Percentiles rank a stretch among this genome's conserved stretches.
Conservation (phyloP, 345 rosid species). For the Sisymbrium altissimum region DNA sequence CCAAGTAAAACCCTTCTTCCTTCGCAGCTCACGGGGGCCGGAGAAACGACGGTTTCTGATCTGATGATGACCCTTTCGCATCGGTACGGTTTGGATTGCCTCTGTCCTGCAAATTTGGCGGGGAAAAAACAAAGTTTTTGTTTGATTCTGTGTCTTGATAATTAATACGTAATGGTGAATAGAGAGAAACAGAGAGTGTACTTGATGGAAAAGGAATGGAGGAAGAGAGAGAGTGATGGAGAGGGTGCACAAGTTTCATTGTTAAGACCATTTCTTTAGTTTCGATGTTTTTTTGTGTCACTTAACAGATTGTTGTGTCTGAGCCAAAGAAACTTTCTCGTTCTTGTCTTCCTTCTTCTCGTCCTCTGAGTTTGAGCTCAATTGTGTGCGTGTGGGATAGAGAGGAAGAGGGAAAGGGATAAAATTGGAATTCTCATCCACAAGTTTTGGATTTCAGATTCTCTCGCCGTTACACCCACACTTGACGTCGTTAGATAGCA, state of each 20-base stretch:
- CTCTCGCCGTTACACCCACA: neutral
- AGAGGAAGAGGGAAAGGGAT: constrained; percentile 17
- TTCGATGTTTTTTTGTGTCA: neutral
- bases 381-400: neutral
- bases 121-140: neutral
- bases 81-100: constrained; percentile 31
- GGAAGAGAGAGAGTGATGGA: constrained; percentile 25
- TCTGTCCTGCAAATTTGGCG: constrained; percentile 43
- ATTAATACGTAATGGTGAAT: neutral
- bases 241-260: constrained; percentile 28
- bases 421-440: constrained; percentile 30
- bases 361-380: neutral
- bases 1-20: constrained; percentile 66
- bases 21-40: constrained; percentile 16
- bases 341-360: neutral
- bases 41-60: constrained; percentile 22
- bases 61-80: constrained; percentile 35
- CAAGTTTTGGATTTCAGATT: constrained; percentile 17
- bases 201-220: constrained; percentile 25
- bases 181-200: constrained; percentile 3
- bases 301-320: neutral
- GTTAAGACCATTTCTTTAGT: constrained; percentile 24
- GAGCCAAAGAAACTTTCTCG: neutral
- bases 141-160: neutral
- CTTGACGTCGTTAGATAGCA: neutral